phyloP scores from a whole-genome alignment of 768 basidiomycete species.

The Suillus fuscotomentosus region DNA sequence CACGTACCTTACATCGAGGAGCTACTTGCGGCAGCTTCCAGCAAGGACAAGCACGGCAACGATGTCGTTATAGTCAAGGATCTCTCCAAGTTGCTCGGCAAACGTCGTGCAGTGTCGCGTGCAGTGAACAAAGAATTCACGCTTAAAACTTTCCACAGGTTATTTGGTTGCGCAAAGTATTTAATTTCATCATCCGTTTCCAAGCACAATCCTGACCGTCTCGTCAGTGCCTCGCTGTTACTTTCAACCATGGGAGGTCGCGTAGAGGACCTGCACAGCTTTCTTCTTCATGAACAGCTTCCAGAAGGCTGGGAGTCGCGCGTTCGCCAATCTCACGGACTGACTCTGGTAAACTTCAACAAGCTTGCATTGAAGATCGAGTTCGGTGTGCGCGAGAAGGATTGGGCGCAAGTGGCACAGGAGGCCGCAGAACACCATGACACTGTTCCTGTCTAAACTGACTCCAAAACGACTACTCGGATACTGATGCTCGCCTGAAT shows the following conservation, averaged over 20 bases:
- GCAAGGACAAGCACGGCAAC: not conserved
- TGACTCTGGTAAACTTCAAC: not conserved
- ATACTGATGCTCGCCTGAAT: not conserved
- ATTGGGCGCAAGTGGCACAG: not conserved
- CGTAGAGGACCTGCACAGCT: not conserved
- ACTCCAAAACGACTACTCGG: not conserved
- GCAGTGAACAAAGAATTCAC: not conserved
- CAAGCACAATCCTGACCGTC: not conserved
- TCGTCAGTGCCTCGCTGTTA: not conserved
- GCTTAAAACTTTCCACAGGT: not conserved
- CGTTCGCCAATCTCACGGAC: not conserved
- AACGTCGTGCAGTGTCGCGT: not conserved
- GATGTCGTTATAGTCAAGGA: not conserved
- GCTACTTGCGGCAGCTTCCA: not conserved
- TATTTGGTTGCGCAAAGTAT: not conserved
- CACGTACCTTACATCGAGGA: not conserved
- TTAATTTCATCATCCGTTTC: not conserved
- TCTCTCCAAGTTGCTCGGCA: not conserved
- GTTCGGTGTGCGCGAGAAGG: not conserved
- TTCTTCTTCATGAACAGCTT: not conserved
- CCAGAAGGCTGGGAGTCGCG: not conserved
- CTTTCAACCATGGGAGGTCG: not conserved
- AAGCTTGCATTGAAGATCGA: not conserved
- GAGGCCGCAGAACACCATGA: not conserved
- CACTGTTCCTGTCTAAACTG: not conserved